Percentiles rank a stretch among this genome's conserved stretches.
Conservation (phyloP, 257 asterid genomes). For the Ophiorrhiza pumila region DNA sequence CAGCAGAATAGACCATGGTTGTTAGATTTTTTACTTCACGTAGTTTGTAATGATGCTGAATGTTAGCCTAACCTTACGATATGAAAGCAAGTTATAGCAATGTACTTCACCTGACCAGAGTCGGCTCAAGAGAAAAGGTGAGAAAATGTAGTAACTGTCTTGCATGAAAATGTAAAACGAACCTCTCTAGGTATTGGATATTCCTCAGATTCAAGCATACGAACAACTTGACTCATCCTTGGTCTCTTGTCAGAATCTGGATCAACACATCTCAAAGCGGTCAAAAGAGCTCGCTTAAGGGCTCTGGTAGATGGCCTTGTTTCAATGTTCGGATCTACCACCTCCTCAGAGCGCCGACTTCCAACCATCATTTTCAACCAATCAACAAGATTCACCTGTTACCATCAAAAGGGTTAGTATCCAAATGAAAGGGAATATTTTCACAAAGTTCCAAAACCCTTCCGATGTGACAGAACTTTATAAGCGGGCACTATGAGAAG, state of each 20-base stretch:
- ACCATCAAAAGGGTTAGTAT: not conserved
- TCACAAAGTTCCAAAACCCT: not conserved
- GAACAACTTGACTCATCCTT: slow-evolving; percentile 90
- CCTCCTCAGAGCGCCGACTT: slow-evolving; percentile 88
- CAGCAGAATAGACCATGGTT: not conserved
- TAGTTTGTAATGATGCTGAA: not conserved
- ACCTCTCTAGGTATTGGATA: slow-evolving; percentile 97
- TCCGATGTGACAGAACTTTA: not conserved
- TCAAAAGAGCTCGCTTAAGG: slow-evolving; percentile 85
- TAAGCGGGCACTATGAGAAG: not conserved
- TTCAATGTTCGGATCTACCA: slow-evolving; percentile 84
- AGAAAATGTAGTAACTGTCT: not conserved
- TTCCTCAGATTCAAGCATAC: slow-evolving; percentile 98
- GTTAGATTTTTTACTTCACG: too few relatives aligned
- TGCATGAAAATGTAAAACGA: slow-evolving; percentile 10
- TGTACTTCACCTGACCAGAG: not conserved
- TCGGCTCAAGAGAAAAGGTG: not conserved
- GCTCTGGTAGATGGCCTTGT: slow-evolving; percentile 83
- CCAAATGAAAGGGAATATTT: not conserved
- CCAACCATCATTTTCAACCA: slow-evolving; percentile 99
- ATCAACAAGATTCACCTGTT: slow-evolving; percentile 91
- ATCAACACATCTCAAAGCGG: slow-evolving; percentile 97
- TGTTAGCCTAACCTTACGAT: not conserved
- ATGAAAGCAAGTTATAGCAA: not conserved
- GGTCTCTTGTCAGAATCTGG: slow-evolving; percentile 99